Conservation (phyloP, 805 yeast genomes). For the Metschnikowia peoriensis region DNA sequence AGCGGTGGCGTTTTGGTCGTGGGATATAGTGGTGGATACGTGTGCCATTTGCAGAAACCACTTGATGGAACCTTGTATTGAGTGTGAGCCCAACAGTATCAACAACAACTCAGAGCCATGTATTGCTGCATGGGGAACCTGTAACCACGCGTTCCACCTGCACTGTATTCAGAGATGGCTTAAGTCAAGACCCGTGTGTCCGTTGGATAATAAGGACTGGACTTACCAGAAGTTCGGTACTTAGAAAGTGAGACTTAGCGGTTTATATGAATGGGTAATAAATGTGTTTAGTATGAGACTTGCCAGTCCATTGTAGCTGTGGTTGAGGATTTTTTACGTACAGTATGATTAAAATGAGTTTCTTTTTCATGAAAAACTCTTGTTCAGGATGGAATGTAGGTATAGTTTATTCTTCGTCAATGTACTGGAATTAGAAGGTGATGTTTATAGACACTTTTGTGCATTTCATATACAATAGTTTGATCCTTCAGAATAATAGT, state of each 20-base stretch:
- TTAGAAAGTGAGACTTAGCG: constrained; percentile 21
- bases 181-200: constrained; percentile 93
- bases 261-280: neutral
- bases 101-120: constrained; percentile 64
- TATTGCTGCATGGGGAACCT: constrained; percentile 94
- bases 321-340: too few relatives aligned
- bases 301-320: neutral
- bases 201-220: constrained; percentile 94
- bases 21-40: constrained; percentile 92
- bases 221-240: constrained; percentile 65
- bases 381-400: too few relatives aligned
- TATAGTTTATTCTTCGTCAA: too few relatives aligned
- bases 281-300: neutral
- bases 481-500: too few relatives aligned
- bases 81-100: constrained; percentile 84
- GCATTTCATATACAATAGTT: too few relatives aligned
- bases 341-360: too few relatives aligned
- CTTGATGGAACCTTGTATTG: constrained; percentile 97
- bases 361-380: too few relatives aligned
- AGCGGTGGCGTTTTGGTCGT: constrained; percentile 99
- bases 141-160: constrained; percentile 97
- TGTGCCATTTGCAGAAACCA: constrained; percentile 99
- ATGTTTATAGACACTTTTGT: too few relatives aligned
- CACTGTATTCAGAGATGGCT: constrained; percentile 97
- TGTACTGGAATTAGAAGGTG: too few relatives aligned